Evolutionary conservation across 352 stramenopile genomes (phyloP), one percentile per base, ranked within the genome.

Genomic region (Peronosclerospora sorghi): DNA sequence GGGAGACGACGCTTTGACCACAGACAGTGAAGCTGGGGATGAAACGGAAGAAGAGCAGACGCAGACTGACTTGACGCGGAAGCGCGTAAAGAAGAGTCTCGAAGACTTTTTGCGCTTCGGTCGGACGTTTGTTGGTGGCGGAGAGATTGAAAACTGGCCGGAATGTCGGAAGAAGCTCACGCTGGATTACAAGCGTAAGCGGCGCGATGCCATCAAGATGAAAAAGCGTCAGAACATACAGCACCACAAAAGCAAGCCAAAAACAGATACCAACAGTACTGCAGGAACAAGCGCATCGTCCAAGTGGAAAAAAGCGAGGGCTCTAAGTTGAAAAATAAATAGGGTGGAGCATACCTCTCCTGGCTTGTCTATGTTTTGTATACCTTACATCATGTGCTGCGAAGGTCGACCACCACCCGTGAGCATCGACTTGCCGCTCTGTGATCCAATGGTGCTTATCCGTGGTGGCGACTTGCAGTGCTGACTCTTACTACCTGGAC

Each of bases 161-260:
- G 68, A 84, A 42, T 60, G 64, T 8, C 58, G 74, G 29, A 84
- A 80, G 55, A 86, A 80, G 36, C 62, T 87, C 29, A 86, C 77
- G 45, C 46, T 84, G 14, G 77, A 90, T 51, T 90, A 79, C 51
- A 85, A 85, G 30, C 74, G 77, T 43, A 90, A 90, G 60, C 72
- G 75, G 13, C 73, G 75, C 23, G 72, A 86, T 37, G 68, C 77
- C 28, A 53, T 83, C 40, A 84, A 86, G 56, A 67, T 56, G 42
- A 82, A 81, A 45, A 90, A 90, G 54, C 73, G 78, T 35, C 58
- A 74, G 29, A 73, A 75, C 49, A 75, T 83, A 41, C 51, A 70
- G 35, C 66, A 78, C 27, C 68, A 65, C 35, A 62, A 59, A 32
- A 56, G 47, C 42, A 62, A 62, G 30, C 29, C 44, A 21, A 60